These are phyloP conservation scores for Eruca vesicaria DNA, from an alignment of 441 rosid species.

Conservation along the genomic window DNA sequence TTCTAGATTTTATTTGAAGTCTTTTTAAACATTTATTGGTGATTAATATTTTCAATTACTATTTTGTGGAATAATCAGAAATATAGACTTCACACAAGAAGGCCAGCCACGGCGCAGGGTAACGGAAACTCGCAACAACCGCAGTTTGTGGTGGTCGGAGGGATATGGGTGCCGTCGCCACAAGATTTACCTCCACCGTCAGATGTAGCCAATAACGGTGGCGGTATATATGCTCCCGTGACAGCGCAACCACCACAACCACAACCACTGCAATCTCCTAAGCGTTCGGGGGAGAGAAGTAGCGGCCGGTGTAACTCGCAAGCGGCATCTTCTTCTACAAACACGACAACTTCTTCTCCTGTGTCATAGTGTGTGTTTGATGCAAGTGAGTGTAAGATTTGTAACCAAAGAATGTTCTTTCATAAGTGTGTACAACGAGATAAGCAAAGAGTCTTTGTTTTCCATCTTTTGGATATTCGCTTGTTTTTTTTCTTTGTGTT, in stretches of 20 bases:
- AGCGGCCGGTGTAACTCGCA: conserved; percentile 56
- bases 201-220: conserved; percentile 39
- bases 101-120: conserved; percentile 60
- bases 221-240: conserved; percentile 53
- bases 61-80: conserved; percentile 48
- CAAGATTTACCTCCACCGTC: conserved; percentile 46
- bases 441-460: neutral
- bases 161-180: conserved; percentile 79
- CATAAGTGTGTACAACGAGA: neutral
- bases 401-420: neutral
- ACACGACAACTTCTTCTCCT: conserved; percentile 61
- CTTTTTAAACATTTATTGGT: neutral
- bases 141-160: conserved; percentile 84
- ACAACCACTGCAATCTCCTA: conserved; percentile 16
- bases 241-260: conserved; percentile 35
- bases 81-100: conserved; percentile 84
- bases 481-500: neutral
- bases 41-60: neutral
- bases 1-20: neutral
- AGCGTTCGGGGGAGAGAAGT: conserved; percentile 42
- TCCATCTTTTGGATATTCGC: neutral
- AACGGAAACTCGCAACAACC: conserved; percentile 53
- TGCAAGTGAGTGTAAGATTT: conserved; percentile 20
- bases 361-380: conserved; percentile 24
- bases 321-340: conserved; percentile 66